A percentile compares a stretch with the other conserved stretches of the same genome.
Conservation (phyloP, 1,139 yeast species). For the Geotrichum europaeum region DNA sequence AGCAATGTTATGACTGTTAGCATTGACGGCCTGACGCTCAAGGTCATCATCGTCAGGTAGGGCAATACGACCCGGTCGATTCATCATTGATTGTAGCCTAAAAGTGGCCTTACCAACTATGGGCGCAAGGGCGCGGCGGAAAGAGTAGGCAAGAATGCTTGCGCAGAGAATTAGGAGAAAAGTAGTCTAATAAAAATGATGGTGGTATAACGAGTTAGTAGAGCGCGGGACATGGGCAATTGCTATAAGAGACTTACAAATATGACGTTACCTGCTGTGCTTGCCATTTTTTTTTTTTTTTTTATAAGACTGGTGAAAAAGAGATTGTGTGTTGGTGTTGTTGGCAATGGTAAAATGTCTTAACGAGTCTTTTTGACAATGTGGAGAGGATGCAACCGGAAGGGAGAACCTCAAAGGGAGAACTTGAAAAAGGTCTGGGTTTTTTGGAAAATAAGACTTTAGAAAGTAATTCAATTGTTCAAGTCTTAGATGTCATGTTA, state of each 20-base stretch:
- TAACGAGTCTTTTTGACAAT: neutral
- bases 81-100: slow-evolving; percentile 8
- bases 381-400: neutral
- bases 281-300: neutral
- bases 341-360: neutral
- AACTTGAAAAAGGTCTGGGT: neutral
- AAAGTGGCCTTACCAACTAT: slow-evolving; percentile 13
- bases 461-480: too few relatives aligned
- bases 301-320: too few relatives aligned
- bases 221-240: too few relatives aligned
- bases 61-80: neutral
- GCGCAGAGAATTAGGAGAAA: slow-evolving; percentile 2
- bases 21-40: neutral
- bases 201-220: too few relatives aligned
- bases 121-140: slow-evolving; percentile 13
- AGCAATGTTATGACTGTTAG: neutral
- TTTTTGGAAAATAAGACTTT: neutral
- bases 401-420: neutral
- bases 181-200: slow-evolving; percentile 1
- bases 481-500: too few relatives aligned
- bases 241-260: slow-evolving; percentile 2
- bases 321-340: neutral
- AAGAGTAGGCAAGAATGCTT: slow-evolving; percentile 8
- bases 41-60: slow-evolving; percentile 9
- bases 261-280: slow-evolving; percentile 6